Percentiles rank a stretch among this genome's conserved stretches.
Conservation (phyloP, 208 protist species). For the Strigomonas galati region DNA sequence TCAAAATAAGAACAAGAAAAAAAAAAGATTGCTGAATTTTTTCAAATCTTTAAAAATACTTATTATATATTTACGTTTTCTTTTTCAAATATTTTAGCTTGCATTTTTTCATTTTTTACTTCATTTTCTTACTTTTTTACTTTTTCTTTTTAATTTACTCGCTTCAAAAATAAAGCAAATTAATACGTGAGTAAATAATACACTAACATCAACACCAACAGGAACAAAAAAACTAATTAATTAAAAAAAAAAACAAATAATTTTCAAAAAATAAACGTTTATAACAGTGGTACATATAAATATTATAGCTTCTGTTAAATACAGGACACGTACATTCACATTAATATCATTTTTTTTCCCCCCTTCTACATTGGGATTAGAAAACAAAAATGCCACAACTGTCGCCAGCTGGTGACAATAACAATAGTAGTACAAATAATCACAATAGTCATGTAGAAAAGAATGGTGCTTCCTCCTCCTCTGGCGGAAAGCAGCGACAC, state of each 20-base stretch:
- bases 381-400: background rate
- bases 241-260: background rate
- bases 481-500: background rate
- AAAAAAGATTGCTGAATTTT: background rate
- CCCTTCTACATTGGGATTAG: background rate
- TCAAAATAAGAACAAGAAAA: background rate
- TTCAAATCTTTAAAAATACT: background rate
- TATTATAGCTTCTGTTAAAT: background rate
- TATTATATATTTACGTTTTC: background rate
- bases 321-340: background rate
- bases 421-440: background rate
- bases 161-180: too few species aligned
- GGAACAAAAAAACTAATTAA: constrained; percentile 17
- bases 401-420: background rate
- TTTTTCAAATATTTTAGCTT: background rate
- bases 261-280: background rate
- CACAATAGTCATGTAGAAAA: background rate
- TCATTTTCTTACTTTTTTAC: background rate
- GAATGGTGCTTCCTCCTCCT: background rate
- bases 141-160: constrained; percentile 1
- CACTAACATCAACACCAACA: constrained; percentile 4
- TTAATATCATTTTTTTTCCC: constrained; percentile 10
- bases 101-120: background rate
- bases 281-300: background rate
- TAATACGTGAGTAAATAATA: too few species aligned